Evolutionary conservation across 2,329 filamentous ascomycete species (phyloP), one percentile per base, ranked within the genome.

Genomic region (Chrysosporium keratinophilum): DNA sequence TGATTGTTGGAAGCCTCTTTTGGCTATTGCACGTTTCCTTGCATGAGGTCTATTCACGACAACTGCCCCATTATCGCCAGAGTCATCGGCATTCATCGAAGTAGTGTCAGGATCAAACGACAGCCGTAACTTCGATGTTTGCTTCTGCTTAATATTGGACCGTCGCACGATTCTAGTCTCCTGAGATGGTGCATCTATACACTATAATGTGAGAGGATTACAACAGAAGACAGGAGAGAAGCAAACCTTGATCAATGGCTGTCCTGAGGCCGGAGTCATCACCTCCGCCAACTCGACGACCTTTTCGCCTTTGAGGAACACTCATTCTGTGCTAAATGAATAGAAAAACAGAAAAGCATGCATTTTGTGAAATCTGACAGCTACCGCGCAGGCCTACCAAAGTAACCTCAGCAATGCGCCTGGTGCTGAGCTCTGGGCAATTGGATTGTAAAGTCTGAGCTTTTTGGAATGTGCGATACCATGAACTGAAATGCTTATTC

Each of bases 41-140:
- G 88, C 72, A 7, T 75, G 78, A 5, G 78, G 74, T 55, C 82
- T 79, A 65, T 83, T 88, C 0, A 79, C 80, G 39, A 81, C 76
- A 0, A 80, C 71, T 49, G 79, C 77, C 52, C 62, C 67, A 52
- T 78, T 75, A 19, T 76, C 74, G 45, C 78, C 77, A 5, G 76
- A 79, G 46, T 77, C 74, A 31, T 76, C 78, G 52, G 58, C 63
- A 1, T 44, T 50, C 45, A 51, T 56, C 12, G 44, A 50, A 15
- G 54, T 56, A 12, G 40, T 37, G 34, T 51, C 39, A 10, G 45
- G 44, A 11, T 51, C 50, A 46, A 50, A 56, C 6, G 50, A 53
- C 19, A 56, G 45, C 3, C 46, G 50, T 46, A 54, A 41, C 40
- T 54, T 56, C 20, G 50, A 56, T 15, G 45, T 53, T 20, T 50